Conservation (phyloP, 2,329 filamentous ascomycete species). For the Exophiala dermatitidis region DNA sequence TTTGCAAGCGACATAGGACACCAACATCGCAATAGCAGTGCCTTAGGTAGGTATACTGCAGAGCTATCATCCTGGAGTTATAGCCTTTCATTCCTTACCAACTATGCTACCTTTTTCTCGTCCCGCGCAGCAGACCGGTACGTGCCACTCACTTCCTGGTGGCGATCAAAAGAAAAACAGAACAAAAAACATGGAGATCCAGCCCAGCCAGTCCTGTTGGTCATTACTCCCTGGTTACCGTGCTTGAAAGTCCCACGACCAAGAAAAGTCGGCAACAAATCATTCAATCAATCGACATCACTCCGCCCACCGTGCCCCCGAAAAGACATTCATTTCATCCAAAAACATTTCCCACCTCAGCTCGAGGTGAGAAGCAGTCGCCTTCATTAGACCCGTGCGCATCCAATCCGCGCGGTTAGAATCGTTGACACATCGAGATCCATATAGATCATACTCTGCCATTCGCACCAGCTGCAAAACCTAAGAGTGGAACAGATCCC, state of each 20-base stretch:
- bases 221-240: slow-evolving; percentile 16
- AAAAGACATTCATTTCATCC: too few species aligned
- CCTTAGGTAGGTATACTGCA: too few species aligned
- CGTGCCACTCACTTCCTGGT: slow-evolving; percentile 6
- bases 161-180: slow-evolving; percentile 11
- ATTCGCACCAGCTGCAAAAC: too few species aligned
- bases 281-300: background rate
- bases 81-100: too few species aligned
- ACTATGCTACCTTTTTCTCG: background rate
- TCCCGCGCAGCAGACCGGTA: slow-evolving; percentile 1
- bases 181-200: slow-evolving; percentile 6
- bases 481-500: slow-evolving; percentile 95
- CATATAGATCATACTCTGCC: too few species aligned
- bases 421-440: too few species aligned
- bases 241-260: background rate
- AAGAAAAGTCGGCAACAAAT: background rate
- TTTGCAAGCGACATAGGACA: too few species aligned
- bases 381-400: too few species aligned
- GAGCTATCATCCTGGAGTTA: too few species aligned
- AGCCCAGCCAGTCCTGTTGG: slow-evolving; percentile 22
- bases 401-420: too few species aligned
- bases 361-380: background rate
- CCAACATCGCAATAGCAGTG: too few species aligned
- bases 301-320: background rate
- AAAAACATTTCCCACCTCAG: too few species aligned